Evolutionary conservation across 1,284 basidiomycete genomes (phyloP).

Genomic region (Hymenochaete sp.): DNA sequence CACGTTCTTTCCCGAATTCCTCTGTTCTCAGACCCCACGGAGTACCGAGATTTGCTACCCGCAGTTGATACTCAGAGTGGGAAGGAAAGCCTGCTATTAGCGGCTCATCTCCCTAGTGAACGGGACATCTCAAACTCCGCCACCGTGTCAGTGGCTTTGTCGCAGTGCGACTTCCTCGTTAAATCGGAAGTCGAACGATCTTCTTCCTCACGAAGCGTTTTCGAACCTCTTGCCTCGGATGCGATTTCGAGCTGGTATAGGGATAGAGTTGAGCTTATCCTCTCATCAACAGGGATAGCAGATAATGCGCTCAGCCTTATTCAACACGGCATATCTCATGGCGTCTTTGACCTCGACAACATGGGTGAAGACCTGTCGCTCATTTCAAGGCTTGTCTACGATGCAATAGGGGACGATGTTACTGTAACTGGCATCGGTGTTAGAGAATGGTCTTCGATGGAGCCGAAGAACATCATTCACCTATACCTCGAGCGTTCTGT

Average conservation of each 20-base stretch:
- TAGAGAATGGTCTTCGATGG: conserved; percentile 66
- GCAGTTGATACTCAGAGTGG: conserved; percentile 40
- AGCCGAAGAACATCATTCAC: conserved; percentile 53
- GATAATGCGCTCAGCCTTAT: conserved; percentile 72
- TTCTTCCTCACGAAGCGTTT: neutral
- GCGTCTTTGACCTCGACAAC: conserved; percentile 71
- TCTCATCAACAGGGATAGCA: conserved; percentile 63
- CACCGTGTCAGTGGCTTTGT: conserved; percentile 33
- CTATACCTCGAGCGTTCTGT: conserved; percentile 72
- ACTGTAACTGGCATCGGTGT: too few species aligned
- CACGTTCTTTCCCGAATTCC: conserved; percentile 67
- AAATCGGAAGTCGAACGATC: conserved; percentile 8
- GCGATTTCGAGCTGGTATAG: conserved; percentile 72
- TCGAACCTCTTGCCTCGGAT: conserved; percentile 14
- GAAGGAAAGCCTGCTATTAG: conserved; percentile 32
- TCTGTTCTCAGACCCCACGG: conserved; percentile 55
- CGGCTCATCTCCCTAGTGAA: conserved; percentile 38
- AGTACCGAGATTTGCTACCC: conserved; percentile 59
- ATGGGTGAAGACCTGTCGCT: conserved; percentile 86
- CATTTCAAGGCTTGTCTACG: conserved; percentile 78
- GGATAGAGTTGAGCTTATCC: conserved; percentile 50
- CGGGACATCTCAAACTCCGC: conserved; percentile 49
- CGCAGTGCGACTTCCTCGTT: conserved; percentile 8
- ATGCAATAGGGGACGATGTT: conserved; percentile 57
- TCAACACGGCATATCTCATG: conserved; percentile 79